Percentiles rank a stretch among this genome's conserved stretches.
These are phyloP conservation scores for Termitomyces sp. DNA, from an alignment of 768 basidiomycete genomes.

Conservation along the genomic window DNA sequence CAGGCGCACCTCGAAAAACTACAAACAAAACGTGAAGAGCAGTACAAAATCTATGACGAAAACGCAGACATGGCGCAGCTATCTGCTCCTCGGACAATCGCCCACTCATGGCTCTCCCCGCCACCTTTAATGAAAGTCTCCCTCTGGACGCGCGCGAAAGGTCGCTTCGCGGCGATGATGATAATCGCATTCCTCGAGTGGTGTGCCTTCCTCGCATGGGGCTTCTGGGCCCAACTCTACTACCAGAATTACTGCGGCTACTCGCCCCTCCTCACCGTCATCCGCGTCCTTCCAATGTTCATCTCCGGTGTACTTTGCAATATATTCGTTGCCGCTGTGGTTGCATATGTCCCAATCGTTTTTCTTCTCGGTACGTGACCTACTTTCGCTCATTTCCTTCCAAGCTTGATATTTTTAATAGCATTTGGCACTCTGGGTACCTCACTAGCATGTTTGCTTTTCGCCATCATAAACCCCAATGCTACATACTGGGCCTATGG, in stretches of 20 bases:
- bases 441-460: slow-evolving; percentile 55
- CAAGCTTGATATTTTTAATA: neutral
- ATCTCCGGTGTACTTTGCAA: slow-evolving; percentile 66
- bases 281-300: slow-evolving; percentile 72
- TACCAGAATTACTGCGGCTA: slow-evolving; percentile 65
- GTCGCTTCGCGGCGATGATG: slow-evolving; percentile 58
- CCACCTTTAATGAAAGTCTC: slow-evolving; percentile 63
- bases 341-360: slow-evolving; percentile 53
- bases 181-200: slow-evolving; percentile 58
- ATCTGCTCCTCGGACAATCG: neutral
- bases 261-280: slow-evolving; percentile 57
- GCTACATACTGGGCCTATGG: slow-evolving; percentile 72
- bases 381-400: neutral
- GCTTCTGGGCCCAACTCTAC: slow-evolving; percentile 50
- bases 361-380: slow-evolving; percentile 52
- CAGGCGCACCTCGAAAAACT: slow-evolving; percentile 52
- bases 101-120: slow-evolving; percentile 28
- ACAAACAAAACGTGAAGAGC: slow-evolving; percentile 3
- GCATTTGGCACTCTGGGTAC: slow-evolving; percentile 57
- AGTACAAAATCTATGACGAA: neutral
- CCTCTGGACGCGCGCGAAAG: slow-evolving; percentile 58
- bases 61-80: neutral
- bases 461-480: slow-evolving; percentile 61
- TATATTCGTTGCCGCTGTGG: slow-evolving; percentile 57
- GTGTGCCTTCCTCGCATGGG: slow-evolving; percentile 52